These are phyloP conservation scores for Chrysosporium queenslandicum DNA, from an alignment of 2,329 filamentous ascomycete species.

Conservation along the genomic window DNA sequence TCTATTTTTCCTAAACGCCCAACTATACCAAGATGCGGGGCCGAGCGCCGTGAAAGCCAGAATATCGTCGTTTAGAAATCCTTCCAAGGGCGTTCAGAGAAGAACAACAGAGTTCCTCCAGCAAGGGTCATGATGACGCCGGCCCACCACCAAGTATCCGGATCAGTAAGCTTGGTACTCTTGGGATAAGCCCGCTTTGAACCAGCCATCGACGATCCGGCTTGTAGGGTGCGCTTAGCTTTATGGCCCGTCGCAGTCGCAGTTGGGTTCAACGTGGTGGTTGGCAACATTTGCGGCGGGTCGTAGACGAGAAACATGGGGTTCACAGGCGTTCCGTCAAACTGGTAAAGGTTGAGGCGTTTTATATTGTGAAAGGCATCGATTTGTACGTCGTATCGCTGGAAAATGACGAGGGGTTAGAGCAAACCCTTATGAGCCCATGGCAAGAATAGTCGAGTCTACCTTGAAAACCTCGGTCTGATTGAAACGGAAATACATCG, in stretches of 20 bases:
- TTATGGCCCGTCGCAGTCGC: conserved; percentile 30
- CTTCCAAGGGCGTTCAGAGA: conserved; percentile 2
- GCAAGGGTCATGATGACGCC: conserved; percentile 39
- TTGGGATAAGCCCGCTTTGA: conserved; percentile 19
- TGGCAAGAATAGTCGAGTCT: conserved; percentile 16
- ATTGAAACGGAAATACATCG: conserved; percentile 57
- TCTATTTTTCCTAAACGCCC: conserved; percentile 6
- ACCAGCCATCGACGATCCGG: conserved; percentile 8
- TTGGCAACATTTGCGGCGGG: conserved; percentile 60
- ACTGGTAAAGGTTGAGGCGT: conserved; percentile 54
- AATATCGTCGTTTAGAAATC: not conserved
- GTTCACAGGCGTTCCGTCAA: conserved; percentile 55
- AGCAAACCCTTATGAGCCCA: not conserved
- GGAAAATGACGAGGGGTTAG: not conserved
- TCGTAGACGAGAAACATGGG: conserved; percentile 57
- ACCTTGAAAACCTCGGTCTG: conserved; percentile 54
- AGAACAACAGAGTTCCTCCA: conserved; percentile 33
- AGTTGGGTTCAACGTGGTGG: conserved; percentile 53
- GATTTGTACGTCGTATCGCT: conserved; percentile 38
- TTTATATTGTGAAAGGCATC: conserved; percentile 54
- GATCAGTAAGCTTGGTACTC: conserved; percentile 27
- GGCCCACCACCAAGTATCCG: conserved; percentile 41
- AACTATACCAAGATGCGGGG: not conserved
- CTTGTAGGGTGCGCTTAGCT: conserved; percentile 25
- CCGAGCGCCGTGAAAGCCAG: not conserved